A percentile compares a stretch with the other conserved stretches of the same genome.
Evolutionary conservation across 495 filamentous ascomycete species (phyloP).

Genomic region (Articulospora tetracladia): DNA sequence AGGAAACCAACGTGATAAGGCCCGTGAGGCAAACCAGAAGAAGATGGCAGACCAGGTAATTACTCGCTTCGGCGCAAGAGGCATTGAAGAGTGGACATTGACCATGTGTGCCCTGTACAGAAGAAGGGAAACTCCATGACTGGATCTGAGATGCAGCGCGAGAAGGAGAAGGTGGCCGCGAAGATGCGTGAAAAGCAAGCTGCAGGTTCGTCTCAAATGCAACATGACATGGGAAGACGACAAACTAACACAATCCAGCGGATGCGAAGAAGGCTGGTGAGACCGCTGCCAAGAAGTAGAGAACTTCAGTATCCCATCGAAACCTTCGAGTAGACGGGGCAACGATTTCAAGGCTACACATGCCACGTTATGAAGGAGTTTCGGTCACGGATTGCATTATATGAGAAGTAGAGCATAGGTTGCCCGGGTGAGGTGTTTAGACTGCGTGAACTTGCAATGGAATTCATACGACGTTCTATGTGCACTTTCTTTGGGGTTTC

Average conservation of each 20-base stretch:
- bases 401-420: conserved; percentile 8
- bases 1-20: conserved; percentile 90
- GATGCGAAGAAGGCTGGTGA: conserved; percentile 47
- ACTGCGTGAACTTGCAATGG: conserved; percentile 13
- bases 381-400: conserved; percentile 9
- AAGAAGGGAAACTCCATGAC: conserved; percentile 54
- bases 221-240: neutral
- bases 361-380: conserved; percentile 18
- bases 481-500: too few species aligned
- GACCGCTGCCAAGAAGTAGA: conserved; percentile 29
- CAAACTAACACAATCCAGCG: conserved; percentile 29
- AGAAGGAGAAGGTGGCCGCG: conserved; percentile 71
- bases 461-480: neutral
- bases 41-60: conserved; percentile 38
- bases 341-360: neutral
- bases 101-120: conserved; percentile 40
- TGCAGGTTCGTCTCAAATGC: conserved; percentile 53
- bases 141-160: conserved; percentile 65
- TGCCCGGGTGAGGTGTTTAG: conserved; percentile 16
- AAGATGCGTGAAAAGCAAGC: conserved; percentile 92
- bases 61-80: neutral
- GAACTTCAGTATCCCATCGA: conserved; percentile 3
- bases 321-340: neutral
- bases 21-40: conserved; percentile 77
- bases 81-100: conserved; percentile 12